Evolutionary conservation across 768 basidiomycete genomes (phyloP), one percentile per base, ranked within the genome.

Genomic region (Boletus tomentosulus): DNA sequence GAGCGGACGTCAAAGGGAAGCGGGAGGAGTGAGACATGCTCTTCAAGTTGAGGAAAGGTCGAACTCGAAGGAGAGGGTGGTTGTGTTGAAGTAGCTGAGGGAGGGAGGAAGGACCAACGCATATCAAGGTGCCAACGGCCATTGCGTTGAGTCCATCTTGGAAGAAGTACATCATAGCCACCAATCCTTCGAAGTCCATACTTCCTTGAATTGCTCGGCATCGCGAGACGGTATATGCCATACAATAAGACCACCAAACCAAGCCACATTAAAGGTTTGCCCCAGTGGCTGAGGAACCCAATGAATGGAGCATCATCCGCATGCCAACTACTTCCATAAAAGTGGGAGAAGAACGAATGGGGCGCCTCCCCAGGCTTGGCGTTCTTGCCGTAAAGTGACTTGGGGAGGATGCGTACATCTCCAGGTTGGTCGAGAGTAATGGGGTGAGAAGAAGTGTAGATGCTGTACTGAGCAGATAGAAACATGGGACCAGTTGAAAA

Each of bases 401-500:
- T 95, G n/a, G 97, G 94, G 4, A 98, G 77, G 55, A 99, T 85
- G 55, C 96, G 89, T 10, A 99, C 79, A 46, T 89, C 86, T 13
- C 82, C 76, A n/a, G 84, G 83, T 8, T 70, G 64, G 7, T 72
- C 71, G 2, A 73, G 68, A 16, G 82, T 81, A 13, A 75, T 74
- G 30, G 83, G 80, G 52, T 90, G 82, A 11, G 85, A 78, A 4
- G 87, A 76, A 6, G 82, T 80, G 72, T 90, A 98, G 48, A 95
- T 77, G 39, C 92, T 90, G 69, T 96, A 96, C 67, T 97, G 92
- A 3, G 87, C 85, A 1, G 95, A 98, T 12, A 99, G 75, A 73
- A 98, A 99, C 97, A 99, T 99, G 63, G 97, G 97, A 1, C 96
- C 96, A 0, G 97, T 99, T 50, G 93, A 93, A 74, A 99, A 99